Conservation (phyloP, 2,329 filamentous ascomycete genomes). For the Microcyclospora tardicrescens region DNA sequence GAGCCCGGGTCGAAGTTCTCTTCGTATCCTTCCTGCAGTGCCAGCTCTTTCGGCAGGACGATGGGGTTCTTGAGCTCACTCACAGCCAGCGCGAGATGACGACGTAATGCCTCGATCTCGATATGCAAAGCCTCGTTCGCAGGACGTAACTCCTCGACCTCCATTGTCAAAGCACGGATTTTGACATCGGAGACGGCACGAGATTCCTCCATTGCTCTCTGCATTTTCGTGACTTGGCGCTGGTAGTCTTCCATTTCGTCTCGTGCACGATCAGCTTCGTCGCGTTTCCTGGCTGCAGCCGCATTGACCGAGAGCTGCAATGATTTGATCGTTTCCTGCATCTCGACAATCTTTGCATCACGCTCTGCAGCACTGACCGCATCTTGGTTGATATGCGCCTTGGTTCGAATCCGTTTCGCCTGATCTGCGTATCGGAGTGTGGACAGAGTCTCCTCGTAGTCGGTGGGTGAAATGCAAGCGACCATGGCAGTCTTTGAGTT, state of each 20-base stretch:
- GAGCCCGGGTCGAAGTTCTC: slow-evolving; percentile 16
- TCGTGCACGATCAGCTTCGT: slow-evolving; percentile 57
- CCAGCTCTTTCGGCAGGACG: slow-evolving; percentile 37
- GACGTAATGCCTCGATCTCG: slow-evolving; percentile 74
- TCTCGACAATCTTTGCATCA: slow-evolving; percentile 83
- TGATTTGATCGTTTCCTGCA: slow-evolving; percentile 85
- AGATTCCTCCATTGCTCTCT: slow-evolving; percentile 91
- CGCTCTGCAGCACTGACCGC: slow-evolving; percentile 83
- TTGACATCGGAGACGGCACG: slow-evolving; percentile 84
- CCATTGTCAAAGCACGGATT: slow-evolving; percentile 61
- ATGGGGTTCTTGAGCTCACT: slow-evolving; percentile 86
- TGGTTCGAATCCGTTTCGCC: slow-evolving; percentile 90
- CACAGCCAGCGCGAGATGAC: slow-evolving; percentile 79
- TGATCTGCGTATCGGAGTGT: slow-evolving; percentile 95
- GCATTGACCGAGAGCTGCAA: slow-evolving; percentile 61
- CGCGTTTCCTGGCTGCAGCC: slow-evolving; percentile 54
- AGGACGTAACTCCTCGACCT: slow-evolving; percentile 36
- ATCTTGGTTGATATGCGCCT: slow-evolving; percentile 91
- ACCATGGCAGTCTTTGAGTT: slow-evolving; percentile 99
- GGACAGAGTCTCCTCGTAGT: slow-evolving; percentile 94
- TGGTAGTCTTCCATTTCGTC: slow-evolving; percentile 92
- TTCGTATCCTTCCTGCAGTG: not conserved
- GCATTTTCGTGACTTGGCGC: slow-evolving; percentile 75
- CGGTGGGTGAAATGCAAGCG: slow-evolving; percentile 84
- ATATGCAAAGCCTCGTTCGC: slow-evolving; percentile 44